phyloP scores from a whole-genome alignment of 805 yeast species.

The Candida coleopterorum region DNA sequence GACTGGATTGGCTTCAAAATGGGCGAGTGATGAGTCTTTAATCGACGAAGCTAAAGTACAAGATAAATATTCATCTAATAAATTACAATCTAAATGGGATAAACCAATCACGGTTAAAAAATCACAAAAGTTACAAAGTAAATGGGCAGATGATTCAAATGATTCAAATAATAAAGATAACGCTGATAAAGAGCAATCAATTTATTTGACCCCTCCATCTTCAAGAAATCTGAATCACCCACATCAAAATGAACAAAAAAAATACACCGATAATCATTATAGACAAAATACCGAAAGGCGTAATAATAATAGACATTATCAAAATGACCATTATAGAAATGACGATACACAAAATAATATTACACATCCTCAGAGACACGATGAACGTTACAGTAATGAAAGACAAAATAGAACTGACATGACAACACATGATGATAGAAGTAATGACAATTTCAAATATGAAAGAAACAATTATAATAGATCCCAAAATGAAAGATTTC shows the following conservation, averaged over 20 bases:
- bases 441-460: no score
- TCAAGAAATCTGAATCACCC: neutral
- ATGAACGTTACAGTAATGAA: no score
- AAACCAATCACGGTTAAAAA: slow-evolving; percentile 11
- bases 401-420: no score
- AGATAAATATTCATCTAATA: slow-evolving; percentile 11
- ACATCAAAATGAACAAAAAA: neutral
- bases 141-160: slow-evolving; percentile 32
- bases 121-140: slow-evolving; percentile 21
- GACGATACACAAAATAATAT: no score
- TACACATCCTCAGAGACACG: no score
- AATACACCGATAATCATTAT: no score
- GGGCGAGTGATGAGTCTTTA: slow-evolving; percentile 32
- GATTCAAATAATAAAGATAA: no score
- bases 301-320: neutral
- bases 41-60: slow-evolving; percentile 22
- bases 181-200: neutral
- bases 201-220: slow-evolving; percentile 5
- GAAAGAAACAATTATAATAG: no score
- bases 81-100: slow-evolving; percentile 8
- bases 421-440: no score
- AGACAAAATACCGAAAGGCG: neutral
- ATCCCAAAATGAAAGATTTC: no score
- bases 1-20: slow-evolving; percentile 22
- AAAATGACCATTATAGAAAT: neutral